Evolutionary conservation across 2,329 filamentous ascomycete species (phyloP), one percentile per base, ranked within the genome.

Genomic region (Drechslerella dactyloides): DNA sequence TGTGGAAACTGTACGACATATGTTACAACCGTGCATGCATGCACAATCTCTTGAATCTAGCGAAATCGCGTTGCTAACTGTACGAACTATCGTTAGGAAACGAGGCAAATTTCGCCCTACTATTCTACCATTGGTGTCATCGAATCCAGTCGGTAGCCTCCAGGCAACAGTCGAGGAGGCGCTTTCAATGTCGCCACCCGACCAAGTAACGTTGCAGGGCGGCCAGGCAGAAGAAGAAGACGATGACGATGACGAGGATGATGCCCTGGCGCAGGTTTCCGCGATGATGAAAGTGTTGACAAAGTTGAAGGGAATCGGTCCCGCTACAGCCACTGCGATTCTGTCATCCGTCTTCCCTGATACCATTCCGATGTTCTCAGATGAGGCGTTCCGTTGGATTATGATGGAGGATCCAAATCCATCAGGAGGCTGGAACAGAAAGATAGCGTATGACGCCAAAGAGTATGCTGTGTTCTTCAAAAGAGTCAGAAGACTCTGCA

Each of bases 361-460:
- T 0, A 79, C 80, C 11, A 82, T 87, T 54, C 84, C 90, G 1
- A 93, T 93, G 82, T 93, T 93, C 80, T 89, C 87, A 1, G 91
- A 96, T 77, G 90, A 94, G 79, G 83, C 88, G 2, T 93, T 87
- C 77, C 84, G 87, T 74, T 93, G 89, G 89, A 80, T 89, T 4
- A 85, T 85, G 76, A 85, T 84, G 77, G 78, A 79, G n/a, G 82
- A 83, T 0, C 80, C 81, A 44, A 83, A 81, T 60, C 79, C 76
- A 0, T 79, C 81, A 23, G 53, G 48, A 10, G 74, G 72, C 5
- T 84, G 83, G 83, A 78, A 80, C 37, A 77, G 81, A 59, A 79
- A 78, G 64, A 87, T 91, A 78, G 89, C 87, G 79, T 94, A 94
- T 79, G 88, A 83, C 46, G 79, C 80, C 19, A 87, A 86, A 75